Conservation (phyloP, 331 rosid species). For the Malus hybrid region DNA sequence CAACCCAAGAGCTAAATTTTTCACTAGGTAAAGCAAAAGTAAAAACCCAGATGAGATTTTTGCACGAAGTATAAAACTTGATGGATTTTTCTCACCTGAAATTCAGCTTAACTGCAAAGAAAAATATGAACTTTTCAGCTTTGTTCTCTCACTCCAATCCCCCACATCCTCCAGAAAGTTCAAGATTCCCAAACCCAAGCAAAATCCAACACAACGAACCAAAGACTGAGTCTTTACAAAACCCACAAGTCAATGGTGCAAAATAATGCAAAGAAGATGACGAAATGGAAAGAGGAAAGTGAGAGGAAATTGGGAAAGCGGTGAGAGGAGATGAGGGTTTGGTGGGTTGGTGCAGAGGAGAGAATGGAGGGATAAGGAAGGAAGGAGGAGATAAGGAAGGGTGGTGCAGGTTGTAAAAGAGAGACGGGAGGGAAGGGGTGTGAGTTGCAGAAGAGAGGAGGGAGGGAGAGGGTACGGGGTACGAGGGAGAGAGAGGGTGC, state of each 20-base stretch:
- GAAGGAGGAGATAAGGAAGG: too few species aligned
- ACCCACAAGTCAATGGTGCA: not conserved
- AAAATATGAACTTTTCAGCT: not conserved
- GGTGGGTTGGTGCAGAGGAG: too few species aligned
- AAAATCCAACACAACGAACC: not conserved
- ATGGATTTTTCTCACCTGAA: constrained; percentile 29
- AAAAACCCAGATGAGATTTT: constrained; percentile 3
- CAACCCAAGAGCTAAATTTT: constrained; percentile 8
- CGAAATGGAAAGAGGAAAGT: not conserved
- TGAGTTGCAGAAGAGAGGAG: too few species aligned
- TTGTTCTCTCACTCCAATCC: constrained; percentile 8
- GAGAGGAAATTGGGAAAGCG: not conserved
- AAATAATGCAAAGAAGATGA: not conserved
- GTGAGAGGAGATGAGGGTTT: too few species aligned
- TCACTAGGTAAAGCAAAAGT: constrained; percentile 2
- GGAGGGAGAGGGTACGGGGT: too few species aligned
- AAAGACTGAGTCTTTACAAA: constrained; percentile 1
- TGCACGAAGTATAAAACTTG: constrained; percentile 1
- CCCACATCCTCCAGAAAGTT: constrained; percentile 3
- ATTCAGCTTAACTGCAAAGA: constrained; percentile 14
- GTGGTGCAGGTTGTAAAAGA: too few species aligned
- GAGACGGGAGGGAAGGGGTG: too few species aligned
- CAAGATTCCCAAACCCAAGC: constrained; percentile 19
- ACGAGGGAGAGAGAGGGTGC: too few species aligned
- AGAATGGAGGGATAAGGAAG: too few species aligned